These are phyloP conservation scores for Phytopythium sindhum DNA, from an alignment of 352 stramenopile species.

Conservation along the genomic window DNA sequence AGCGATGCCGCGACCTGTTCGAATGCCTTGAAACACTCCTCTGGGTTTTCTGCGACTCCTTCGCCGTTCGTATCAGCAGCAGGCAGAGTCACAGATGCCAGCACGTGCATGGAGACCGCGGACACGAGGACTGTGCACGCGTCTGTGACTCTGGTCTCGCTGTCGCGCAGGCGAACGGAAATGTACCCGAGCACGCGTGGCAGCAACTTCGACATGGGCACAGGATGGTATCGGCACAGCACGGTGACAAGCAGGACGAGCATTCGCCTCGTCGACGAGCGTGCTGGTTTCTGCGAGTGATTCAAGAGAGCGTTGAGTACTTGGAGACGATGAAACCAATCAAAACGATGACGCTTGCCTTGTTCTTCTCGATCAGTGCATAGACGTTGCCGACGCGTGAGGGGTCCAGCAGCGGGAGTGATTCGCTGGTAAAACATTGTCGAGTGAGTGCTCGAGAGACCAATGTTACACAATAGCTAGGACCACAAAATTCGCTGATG, in stretches of 20 bases:
- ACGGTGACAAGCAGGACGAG: constrained; percentile 54
- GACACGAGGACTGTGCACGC: constrained; percentile 54
- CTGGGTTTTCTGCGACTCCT: not conserved
- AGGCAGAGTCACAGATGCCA: constrained; percentile 15
- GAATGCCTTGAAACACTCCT: constrained; percentile 11
- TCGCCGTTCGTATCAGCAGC: not conserved
- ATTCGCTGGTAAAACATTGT: constrained; percentile 21
- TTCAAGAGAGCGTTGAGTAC: not conserved
- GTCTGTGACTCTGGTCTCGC: constrained; percentile 47
- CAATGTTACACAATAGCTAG: not conserved
- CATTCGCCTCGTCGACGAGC: constrained; percentile 54
- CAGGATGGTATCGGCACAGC: constrained; percentile 47
- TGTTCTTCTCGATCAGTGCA: constrained; percentile 53
- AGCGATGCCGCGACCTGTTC: constrained; percentile 35
- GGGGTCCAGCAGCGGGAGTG: constrained; percentile 29
- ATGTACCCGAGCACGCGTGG: constrained; percentile 42
- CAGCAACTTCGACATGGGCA: constrained; percentile 27
- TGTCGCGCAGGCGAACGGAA: constrained; percentile 50
- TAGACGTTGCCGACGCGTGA: constrained; percentile 40
- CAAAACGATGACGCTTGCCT: constrained; percentile 21
- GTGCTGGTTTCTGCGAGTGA: constrained; percentile 26
- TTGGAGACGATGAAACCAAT: not conserved
- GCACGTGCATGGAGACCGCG: constrained; percentile 40
- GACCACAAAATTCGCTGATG: not conserved
- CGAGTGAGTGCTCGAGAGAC: not conserved